Evolutionary conservation across 176 grass and related monocot genomes (phyloP).

Genomic region (Saccharum officinarum): DNA sequence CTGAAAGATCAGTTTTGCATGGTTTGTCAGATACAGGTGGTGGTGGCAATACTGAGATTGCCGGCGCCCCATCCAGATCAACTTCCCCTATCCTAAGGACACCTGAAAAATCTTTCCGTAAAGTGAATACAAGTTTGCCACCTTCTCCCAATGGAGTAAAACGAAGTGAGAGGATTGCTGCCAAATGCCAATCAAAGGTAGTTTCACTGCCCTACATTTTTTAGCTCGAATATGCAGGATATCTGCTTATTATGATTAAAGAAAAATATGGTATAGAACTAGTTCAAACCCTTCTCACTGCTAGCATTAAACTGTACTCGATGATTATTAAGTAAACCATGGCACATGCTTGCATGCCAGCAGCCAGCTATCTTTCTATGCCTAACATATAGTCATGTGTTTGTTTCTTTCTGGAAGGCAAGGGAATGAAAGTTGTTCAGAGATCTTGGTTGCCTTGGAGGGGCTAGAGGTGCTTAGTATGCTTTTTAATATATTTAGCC

Average conservation of each 20-base stretch:
- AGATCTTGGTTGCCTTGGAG: neutral
- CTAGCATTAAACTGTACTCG: neutral
- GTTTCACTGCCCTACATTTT: slow-evolving; percentile 21
- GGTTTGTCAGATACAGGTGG: slow-evolving; percentile 35
- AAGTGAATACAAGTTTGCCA: slow-evolving; percentile 21
- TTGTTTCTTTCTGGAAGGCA: neutral
- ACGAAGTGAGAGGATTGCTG: slow-evolving; percentile 40
- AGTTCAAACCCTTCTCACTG: neutral
- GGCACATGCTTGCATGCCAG: neutral
- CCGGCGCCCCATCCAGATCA: slow-evolving; percentile 12
- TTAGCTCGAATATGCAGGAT: neutral
- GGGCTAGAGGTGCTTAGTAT: neutral
- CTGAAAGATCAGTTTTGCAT: slow-evolving; percentile 24
- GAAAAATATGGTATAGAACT: neutral
- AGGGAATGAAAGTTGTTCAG: neutral
- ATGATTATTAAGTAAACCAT: neutral
- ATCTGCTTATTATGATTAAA: neutral
- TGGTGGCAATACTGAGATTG: slow-evolving; percentile 55
- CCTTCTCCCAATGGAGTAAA: slow-evolving; percentile 33
- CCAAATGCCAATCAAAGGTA: slow-evolving; percentile 60
- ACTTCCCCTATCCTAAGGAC: slow-evolving; percentile 35
- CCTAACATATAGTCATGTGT: neutral
- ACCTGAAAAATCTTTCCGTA: slow-evolving; percentile 34
- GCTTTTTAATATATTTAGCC: neutral
- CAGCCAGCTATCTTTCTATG: neutral